These are phyloP conservation scores for Fusarium sp. DNA, from an alignment of 2,329 filamentous ascomycete genomes.

Conservation along the genomic window DNA sequence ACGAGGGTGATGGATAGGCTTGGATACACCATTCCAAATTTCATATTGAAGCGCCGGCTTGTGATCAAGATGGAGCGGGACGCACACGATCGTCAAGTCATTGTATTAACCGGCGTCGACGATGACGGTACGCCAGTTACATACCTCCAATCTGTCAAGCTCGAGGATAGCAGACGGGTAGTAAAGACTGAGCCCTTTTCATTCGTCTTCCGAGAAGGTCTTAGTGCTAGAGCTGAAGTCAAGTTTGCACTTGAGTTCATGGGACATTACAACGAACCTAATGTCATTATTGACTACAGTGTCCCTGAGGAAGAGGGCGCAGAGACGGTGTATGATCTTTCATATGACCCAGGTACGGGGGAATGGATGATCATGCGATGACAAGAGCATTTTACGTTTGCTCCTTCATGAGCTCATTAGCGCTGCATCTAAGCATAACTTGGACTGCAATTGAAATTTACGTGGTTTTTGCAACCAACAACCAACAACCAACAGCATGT, in stretches of 20 bases:
- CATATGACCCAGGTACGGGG: constrained; percentile 18
- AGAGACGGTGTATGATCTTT: constrained; percentile 7
- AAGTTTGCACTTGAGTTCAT: constrained; percentile 58
- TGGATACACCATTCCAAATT: constrained; percentile 48
- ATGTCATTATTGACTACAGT: constrained; percentile 36
- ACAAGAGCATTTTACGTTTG: fast-evolving
- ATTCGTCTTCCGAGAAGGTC: constrained; percentile 47
- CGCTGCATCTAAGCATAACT: neutral
- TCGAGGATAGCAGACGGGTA: constrained; percentile 50
- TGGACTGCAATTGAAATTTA: neutral
- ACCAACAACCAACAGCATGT: neutral
- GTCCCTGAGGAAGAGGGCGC: fast-evolving
- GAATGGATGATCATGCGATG: constrained; percentile 12
- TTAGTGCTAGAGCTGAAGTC: constrained; percentile 39
- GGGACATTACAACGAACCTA: constrained; percentile 58
- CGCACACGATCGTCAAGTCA: constrained; percentile 33
- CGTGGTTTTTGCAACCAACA: neutral
- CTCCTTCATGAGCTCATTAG: neutral
- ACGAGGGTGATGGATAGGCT: constrained; percentile 52
- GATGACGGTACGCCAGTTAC: constrained; percentile 53
- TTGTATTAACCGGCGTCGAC: constrained; percentile 51
- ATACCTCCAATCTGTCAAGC: constrained; percentile 53
- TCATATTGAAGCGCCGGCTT: constrained; percentile 50
- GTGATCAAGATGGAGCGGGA: constrained; percentile 41
- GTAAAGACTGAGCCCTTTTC: constrained; percentile 51